Percentiles rank a stretch among this genome's conserved stretches.
phyloP scores from a whole-genome alignment of 2,329 filamentous ascomycete genomes.

The Trichoderma citrinoviride region DNA sequence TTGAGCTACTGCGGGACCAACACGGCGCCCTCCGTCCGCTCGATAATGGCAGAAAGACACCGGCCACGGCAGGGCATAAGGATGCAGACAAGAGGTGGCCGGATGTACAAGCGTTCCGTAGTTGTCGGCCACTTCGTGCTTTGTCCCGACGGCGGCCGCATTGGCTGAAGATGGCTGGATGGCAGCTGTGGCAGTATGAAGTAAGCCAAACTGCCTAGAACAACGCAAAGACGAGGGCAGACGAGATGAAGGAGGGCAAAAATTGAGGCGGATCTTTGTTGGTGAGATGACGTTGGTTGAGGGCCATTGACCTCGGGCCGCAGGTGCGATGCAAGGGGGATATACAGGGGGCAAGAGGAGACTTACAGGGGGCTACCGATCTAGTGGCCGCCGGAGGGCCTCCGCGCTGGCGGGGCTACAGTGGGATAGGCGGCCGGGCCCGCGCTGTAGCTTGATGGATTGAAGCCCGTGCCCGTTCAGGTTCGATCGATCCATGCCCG shows the following conservation, averaged over 20 bases:
- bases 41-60: slow-evolving; percentile 53
- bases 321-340: neutral
- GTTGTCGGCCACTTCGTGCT: too few species aligned
- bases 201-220: too few species aligned
- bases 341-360: neutral
- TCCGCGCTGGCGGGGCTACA: too few species aligned
- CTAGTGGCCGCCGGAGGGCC: neutral
- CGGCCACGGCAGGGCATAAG: slow-evolving; percentile 50
- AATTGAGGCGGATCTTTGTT: neutral
- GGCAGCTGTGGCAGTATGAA: too few species aligned
- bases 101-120: too few species aligned
- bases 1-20: slow-evolving; percentile 49
- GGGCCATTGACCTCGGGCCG: neutral
- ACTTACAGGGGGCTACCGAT: neutral
- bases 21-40: slow-evolving; percentile 49
- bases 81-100: too few species aligned
- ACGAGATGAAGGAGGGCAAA: neutral
- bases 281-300: neutral
- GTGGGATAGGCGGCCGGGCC: too few species aligned
- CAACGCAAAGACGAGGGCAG: neutral
- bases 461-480: too few species aligned
- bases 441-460: too few species aligned
- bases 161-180: too few species aligned
- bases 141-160: too few species aligned
- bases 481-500: too few species aligned